These are phyloP conservation scores for Globisporangium middletonii DNA, from an alignment of 352 stramenopile genomes.

Conservation along the genomic window DNA sequence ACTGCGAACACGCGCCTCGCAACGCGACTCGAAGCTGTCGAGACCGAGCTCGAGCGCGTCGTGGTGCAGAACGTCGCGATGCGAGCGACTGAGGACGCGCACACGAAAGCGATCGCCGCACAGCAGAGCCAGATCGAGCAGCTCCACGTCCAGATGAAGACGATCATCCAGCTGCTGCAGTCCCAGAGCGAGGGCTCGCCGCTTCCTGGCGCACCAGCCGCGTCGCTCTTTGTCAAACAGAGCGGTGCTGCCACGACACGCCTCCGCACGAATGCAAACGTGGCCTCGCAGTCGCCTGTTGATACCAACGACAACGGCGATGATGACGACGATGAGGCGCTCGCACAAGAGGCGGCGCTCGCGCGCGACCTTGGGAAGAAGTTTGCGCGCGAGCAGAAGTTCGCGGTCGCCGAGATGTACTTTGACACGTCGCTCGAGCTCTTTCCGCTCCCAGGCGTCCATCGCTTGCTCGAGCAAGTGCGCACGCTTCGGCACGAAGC, in stretches of 20 bases:
- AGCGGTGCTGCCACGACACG: background rate
- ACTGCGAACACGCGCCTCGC: background rate
- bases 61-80: background rate
- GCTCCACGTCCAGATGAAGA: conserved; percentile 53
- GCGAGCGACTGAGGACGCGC: background rate
- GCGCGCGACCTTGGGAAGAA: conserved; percentile 60
- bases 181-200: background rate
- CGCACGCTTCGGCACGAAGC: conserved; percentile 10
- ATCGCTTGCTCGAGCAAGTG: conserved; percentile 31
- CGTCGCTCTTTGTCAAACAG: background rate
- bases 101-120: background rate
- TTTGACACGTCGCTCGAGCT: conserved; percentile 55
- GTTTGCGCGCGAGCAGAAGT: conserved; percentile 38
- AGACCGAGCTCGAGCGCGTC: conserved; percentile 1
- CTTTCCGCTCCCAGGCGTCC: conserved; percentile 48
- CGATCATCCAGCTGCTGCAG: conserved; percentile 37
- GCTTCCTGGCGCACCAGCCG: background rate
- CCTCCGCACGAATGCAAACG: too few species aligned
- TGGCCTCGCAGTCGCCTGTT: too few species aligned
- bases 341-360: conserved; percentile 53
- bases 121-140: conserved; percentile 44
- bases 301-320: background rate
- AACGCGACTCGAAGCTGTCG: background rate
- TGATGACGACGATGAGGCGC: conserved; percentile 17
- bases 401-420: conserved; percentile 41